Evolutionary conservation across 768 basidiomycete genomes (phyloP), one percentile per base, ranked within the genome.

Genomic region (Botryobasidium botryosum): DNA sequence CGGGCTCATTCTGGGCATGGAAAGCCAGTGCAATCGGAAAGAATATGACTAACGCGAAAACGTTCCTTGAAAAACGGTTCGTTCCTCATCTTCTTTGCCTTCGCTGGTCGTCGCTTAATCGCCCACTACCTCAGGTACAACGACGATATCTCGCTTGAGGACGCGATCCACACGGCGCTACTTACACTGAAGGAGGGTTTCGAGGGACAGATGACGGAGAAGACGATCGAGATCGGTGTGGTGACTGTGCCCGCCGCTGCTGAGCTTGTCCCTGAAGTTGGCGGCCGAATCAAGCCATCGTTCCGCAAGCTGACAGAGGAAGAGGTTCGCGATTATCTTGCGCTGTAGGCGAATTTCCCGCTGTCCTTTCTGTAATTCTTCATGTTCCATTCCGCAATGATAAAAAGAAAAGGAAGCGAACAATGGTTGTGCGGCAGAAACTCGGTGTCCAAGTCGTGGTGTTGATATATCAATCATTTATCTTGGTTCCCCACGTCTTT

Each of bases 141-240:
- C 64, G 92, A 99, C 64, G 92, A 97, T 58, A 92, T 99, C 59
- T 94, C 90, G 56, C 67, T 97, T 47, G 92, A 96, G 64, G 94
- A 96, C 61, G 94, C 92, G 27, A 97, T 97, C 52, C 94, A 99
- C 63, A 99, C 94, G 10, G 94, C 94, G 27, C 74, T 99, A 24
- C 65, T 99, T 52, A 99, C 94, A 28, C 68, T 97, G 52, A 97
- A 99, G 65, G 94, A 97, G 64, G 91, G 94, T 3, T 99, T 97
- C 56, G 94, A 99, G 63, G 94, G 94, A n/a, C 86, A 96, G 59
- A 96, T 99, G 92, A 96, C 92, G 24, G 94, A 96, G 65, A 91
- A 94, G 68, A 99, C 94, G 37, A 94, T 99, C 57, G 94, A 99
- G 66, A 87, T 99, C 42, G 94, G 94, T 27, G 78, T 99, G 32